Evolutionary conservation across 306 rosid species (phyloP).

Genomic region (Morella rubra): DNA sequence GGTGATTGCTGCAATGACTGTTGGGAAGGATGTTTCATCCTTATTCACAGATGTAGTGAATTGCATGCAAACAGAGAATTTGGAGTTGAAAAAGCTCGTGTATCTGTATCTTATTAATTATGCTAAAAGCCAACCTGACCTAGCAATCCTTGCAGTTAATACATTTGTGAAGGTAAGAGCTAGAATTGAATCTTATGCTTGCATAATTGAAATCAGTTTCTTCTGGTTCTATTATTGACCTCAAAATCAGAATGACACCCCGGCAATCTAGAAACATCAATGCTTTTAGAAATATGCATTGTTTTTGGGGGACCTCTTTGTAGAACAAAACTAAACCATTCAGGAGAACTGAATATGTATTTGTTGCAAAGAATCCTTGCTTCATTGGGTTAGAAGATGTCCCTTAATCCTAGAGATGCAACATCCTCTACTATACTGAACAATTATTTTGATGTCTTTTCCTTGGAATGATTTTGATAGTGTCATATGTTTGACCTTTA

Average conservation of each 20-base stretch:
- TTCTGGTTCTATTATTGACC: neutral
- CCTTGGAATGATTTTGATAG: neutral
- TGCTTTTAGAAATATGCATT: neutral
- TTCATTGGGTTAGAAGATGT: neutral
- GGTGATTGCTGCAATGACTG: slow-evolving; percentile 99
- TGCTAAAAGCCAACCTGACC: slow-evolving; percentile 99
- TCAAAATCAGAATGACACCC: neutral
- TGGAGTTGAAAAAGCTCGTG: slow-evolving; percentile 95
- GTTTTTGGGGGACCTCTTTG: neutral
- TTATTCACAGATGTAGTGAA: slow-evolving; percentile 96
- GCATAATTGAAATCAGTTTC: slow-evolving; percentile 16
- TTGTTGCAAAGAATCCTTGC: slow-evolving; percentile 1
- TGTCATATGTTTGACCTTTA: neutral
- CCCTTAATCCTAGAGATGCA: neutral
- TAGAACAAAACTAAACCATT: neutral
- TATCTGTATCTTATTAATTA: slow-evolving; percentile 93
- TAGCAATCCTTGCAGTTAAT: slow-evolving; percentile 96
- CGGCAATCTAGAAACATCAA: neutral
- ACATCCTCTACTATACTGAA: neutral
- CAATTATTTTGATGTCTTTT: neutral
- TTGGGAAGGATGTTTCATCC: slow-evolving; percentile 97
- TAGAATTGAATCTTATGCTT: slow-evolving; percentile 16
- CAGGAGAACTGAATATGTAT: neutral
- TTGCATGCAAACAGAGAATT: slow-evolving; percentile 98
- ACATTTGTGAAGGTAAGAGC: slow-evolving; percentile 92